Percentiles rank a stretch among this genome's conserved stretches.
These are phyloP conservation scores for Helminthosporium solani DNA, from an alignment of 2,329 filamentous ascomycete species.

Conservation along the genomic window DNA sequence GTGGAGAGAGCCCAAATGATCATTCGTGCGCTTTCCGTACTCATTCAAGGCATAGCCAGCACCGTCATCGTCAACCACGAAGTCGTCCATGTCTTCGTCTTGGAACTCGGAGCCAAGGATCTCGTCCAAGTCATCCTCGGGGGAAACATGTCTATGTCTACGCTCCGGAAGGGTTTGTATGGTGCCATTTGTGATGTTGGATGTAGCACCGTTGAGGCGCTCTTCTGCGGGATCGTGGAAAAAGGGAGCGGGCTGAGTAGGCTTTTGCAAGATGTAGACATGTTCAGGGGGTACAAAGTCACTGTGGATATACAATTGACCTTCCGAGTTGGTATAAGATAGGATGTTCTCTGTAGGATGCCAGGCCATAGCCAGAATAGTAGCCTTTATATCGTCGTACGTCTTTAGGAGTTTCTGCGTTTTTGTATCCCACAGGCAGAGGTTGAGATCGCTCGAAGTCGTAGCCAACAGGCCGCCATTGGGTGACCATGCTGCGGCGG, in stretches of 20 bases:
- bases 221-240: slow-evolving; percentile 77
- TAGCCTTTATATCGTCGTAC: slow-evolving; percentile 68
- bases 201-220: slow-evolving; percentile 64
- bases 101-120: slow-evolving; percentile 64
- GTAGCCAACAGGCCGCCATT: slow-evolving; percentile 84
- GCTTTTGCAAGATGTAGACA: slow-evolving; percentile 50
- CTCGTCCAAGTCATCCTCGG: slow-evolving; percentile 71
- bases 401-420: slow-evolving; percentile 78
- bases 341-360: slow-evolving; percentile 85
- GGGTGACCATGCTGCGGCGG: slow-evolving; percentile 86
- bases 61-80: slow-evolving; percentile 92
- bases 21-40: slow-evolving; percentile 63
- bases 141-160: slow-evolving; percentile 54
- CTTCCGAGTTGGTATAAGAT: slow-evolving; percentile 89
- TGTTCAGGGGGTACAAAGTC: slow-evolving; percentile 60
- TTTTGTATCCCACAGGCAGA: slow-evolving; percentile 85
- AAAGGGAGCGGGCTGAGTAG: slow-evolving; percentile 76
- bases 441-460: slow-evolving; percentile 59
- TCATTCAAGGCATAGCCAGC: slow-evolving; percentile 75
- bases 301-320: slow-evolving; percentile 87
- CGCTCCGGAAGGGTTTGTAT: slow-evolving; percentile 54
- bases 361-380: slow-evolving; percentile 85
- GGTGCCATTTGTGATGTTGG: slow-evolving; percentile 56
- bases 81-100: slow-evolving; percentile 65
- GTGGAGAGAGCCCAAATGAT: slow-evolving; percentile 48